Evolutionary conservation across 1,284 basidiomycete genomes (phyloP), one percentile per base, ranked within the genome.

Genomic region (Rhodotorula mucilaginosa): DNA sequence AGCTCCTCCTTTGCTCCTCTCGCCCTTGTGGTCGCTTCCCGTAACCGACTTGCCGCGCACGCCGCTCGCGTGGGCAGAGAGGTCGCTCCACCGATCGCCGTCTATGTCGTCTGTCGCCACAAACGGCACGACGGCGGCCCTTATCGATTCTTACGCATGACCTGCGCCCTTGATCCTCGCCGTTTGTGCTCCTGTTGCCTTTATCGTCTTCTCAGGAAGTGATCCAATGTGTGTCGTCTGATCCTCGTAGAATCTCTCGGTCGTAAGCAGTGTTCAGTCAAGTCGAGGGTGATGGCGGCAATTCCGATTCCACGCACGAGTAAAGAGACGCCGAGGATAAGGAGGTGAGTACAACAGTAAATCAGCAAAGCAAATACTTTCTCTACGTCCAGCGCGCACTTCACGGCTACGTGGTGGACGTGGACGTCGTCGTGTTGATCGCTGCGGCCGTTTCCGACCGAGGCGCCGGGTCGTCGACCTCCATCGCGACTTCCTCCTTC

Each of bases 401-500:
- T 44, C 39, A 44, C 1, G 34, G 39, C 39, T 44, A 44, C 39
- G 12, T 44, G 39, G 39, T 44, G 39, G 39, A 44, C 39, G 39
- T 44, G 10, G 39, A 12, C 12, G 39, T 44, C 10, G 39, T 44
- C 12, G 39, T 44, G 1, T 44, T 13, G 39, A 10, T 44, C 39
- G 39, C 39, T 44, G 39, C 39, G 39, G 39, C 39, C 39, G 12
- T 44, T 44, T 44, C 39, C 39, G 39, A 2, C 12, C 39, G 10
- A 13, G 39, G 39, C 39, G 39, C 39, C 39, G 39, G 57, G 16
- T 39, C 23, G 58, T 63, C 62, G 23, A 63, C 52, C 8, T 54
- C 52, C 62, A 63, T 63, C n/a, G 62, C 52, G 18, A 54, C 62
- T 2, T 54, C 62, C 39, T 63, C 52, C 39, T 18, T 31, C 47